Conservation (phyloP, 768 basidiomycete genomes). For the Tylopilus intermedius region DNA sequence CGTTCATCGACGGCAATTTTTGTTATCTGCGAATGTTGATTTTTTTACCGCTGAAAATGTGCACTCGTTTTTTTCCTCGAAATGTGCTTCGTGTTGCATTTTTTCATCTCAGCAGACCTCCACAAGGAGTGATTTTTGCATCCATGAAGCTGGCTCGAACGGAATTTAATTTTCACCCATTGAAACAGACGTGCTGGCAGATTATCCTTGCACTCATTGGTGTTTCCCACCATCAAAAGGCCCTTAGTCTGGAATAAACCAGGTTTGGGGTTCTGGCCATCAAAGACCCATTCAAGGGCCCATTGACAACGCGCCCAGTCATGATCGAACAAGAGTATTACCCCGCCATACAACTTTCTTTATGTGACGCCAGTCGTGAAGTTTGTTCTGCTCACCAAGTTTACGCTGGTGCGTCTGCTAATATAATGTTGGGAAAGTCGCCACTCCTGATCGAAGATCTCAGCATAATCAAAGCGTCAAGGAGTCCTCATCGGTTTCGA, state of each 20-base stretch:
- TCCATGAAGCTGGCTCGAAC: background rate
- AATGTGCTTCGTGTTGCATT: background rate
- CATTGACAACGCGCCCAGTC: background rate
- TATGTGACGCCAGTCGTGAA: background rate
- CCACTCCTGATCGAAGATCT: background rate
- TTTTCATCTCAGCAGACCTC: background rate
- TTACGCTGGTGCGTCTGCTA: constrained; percentile 8
- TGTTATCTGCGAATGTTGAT: background rate
- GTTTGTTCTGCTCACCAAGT: no score
- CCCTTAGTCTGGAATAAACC: background rate
- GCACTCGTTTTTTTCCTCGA: background rate
- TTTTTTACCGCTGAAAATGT: background rate
- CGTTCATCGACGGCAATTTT: background rate
- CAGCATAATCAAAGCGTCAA: background rate
- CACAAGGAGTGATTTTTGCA: background rate
- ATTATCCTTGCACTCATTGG: background rate
- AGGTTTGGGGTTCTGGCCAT: background rate
- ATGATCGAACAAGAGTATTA: background rate
- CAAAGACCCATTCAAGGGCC: background rate
- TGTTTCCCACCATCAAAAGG: constrained; percentile 11
- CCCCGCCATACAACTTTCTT: background rate
- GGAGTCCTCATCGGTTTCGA: background rate
- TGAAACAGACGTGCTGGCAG: background rate
- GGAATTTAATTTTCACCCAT: background rate
- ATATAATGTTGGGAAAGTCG: background rate